These are phyloP conservation scores for Eimeria sp. DNA, from an alignment of 169 alveolate species.

Conservation along the genomic window DNA sequence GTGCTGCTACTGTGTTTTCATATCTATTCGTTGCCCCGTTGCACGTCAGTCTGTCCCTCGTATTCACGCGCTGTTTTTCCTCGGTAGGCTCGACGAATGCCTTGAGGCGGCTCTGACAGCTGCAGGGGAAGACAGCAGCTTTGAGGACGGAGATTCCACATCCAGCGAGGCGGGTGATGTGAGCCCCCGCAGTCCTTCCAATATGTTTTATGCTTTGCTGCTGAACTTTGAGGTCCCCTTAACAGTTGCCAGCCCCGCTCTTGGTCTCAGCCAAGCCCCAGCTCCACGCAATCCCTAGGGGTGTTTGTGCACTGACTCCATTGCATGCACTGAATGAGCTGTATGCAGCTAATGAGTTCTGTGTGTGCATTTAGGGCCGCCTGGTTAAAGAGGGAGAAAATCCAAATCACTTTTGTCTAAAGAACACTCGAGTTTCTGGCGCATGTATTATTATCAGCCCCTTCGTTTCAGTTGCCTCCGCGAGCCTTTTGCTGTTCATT, in stretches of 20 bases:
- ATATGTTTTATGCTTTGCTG: not conserved
- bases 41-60: not conserved
- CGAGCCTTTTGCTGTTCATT: too few relatives aligned
- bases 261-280: not conserved
- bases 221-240: not conserved
- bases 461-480: too few relatives aligned
- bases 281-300: not conserved
- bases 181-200: not conserved
- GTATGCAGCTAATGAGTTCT: not conserved
- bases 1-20: not conserved
- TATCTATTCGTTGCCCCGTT: not conserved
- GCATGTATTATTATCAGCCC: not conserved
- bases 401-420: slow-evolving; percentile 58
- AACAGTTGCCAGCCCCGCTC: not conserved
- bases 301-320: not conserved
- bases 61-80: not conserved
- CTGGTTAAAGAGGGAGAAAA: slow-evolving; percentile 50
- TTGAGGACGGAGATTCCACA: not conserved
- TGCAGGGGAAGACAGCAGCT: slow-evolving; percentile 9
- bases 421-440: not conserved
- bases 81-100: slow-evolving; percentile 11
- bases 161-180: not conserved
- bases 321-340: not conserved
- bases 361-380: slow-evolving; percentile 55
- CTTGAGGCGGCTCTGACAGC: slow-evolving; percentile 26